A percentile compares a stretch with the other conserved stretches of the same genome.
These are phyloP conservation scores for Sonneratia alba DNA, from an alignment of 345 rosid species.

Conservation along the genomic window DNA sequence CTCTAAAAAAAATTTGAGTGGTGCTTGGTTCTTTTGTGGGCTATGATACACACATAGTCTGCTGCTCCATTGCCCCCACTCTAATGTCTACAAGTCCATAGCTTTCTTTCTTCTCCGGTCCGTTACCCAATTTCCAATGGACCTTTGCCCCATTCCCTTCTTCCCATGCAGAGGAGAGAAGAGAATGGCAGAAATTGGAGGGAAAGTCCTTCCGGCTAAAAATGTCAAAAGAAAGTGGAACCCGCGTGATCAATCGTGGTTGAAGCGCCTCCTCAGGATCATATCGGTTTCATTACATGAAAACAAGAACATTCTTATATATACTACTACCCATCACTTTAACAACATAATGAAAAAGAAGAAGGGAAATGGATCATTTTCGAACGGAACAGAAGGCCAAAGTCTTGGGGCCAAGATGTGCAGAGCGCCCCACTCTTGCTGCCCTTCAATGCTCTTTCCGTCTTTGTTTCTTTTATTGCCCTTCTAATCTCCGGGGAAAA, in stretches of 20 bases:
- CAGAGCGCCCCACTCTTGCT: constrained; percentile 1
- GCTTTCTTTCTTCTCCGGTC: background rate
- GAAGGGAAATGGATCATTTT: background rate
- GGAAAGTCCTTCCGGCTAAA: too few relatives aligned
- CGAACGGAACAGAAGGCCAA: background rate
- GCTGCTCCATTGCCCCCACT: background rate
- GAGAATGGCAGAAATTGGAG: background rate
- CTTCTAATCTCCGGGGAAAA: too few relatives aligned
- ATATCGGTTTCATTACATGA: too few relatives aligned
- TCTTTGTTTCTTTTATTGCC: background rate
- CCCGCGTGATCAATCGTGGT: too few relatives aligned
- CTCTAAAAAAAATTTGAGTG: background rate
- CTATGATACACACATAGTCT: background rate
- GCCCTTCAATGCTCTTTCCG: background rate
- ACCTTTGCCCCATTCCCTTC: background rate
- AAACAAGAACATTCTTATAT: too few relatives aligned
- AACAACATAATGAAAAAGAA: background rate
- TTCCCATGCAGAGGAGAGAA: background rate
- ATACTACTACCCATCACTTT: too few relatives aligned
- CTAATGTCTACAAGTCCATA: background rate
- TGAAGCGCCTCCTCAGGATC: too few relatives aligned
- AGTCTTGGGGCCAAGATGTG: background rate
- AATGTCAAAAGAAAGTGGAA: too few relatives aligned
- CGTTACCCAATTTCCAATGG: constrained; percentile 4
- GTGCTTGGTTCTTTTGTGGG: background rate